phyloP scores from a whole-genome alignment of 2,329 filamentous ascomycete genomes.

The Stagonosporopsis rhizophila region DNA sequence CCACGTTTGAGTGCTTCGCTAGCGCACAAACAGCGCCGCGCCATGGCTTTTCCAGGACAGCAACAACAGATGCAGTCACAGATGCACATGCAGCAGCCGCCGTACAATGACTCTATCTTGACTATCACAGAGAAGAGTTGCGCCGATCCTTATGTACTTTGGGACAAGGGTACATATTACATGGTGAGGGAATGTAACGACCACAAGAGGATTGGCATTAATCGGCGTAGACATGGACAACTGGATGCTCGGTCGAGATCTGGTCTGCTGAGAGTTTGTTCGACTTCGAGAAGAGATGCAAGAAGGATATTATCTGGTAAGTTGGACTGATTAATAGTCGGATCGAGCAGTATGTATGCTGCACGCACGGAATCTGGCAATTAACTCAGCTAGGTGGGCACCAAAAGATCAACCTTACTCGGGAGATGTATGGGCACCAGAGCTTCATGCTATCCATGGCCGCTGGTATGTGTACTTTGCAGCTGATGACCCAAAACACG shows the following conservation, averaged over 20 bases:
- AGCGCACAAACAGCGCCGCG: background rate
- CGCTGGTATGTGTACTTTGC: constrained; percentile 64
- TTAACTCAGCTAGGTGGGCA: constrained; percentile 38
- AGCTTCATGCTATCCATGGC: constrained; percentile 59
- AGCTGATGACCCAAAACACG: constrained; percentile 50
- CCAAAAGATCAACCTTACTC: constrained; percentile 53
- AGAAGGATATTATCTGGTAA: constrained; percentile 51
- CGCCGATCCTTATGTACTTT: constrained; percentile 55
- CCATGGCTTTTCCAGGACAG: constrained; percentile 24
- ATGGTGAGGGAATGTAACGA: constrained; percentile 36
- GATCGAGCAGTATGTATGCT: background rate
- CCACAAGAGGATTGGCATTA: background rate
- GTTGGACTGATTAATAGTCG: background rate
- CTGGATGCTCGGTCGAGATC: constrained; percentile 54
- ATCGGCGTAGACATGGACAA: constrained; percentile 50
- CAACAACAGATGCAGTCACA: constrained; percentile 18
- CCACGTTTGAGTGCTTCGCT: background rate
- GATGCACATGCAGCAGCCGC: constrained; percentile 30
- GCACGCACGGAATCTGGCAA: constrained; percentile 20
- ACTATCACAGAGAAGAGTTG: constrained; percentile 52
- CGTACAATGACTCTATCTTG: constrained; percentile 51
- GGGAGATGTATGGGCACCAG: constrained; percentile 62
- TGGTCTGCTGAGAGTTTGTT: constrained; percentile 53
- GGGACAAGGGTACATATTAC: constrained; percentile 54
- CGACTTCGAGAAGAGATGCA: constrained; percentile 48